Conservation (phyloP, 192 early-diverging fungal genomes). For the Piromyces sp. region DNA sequence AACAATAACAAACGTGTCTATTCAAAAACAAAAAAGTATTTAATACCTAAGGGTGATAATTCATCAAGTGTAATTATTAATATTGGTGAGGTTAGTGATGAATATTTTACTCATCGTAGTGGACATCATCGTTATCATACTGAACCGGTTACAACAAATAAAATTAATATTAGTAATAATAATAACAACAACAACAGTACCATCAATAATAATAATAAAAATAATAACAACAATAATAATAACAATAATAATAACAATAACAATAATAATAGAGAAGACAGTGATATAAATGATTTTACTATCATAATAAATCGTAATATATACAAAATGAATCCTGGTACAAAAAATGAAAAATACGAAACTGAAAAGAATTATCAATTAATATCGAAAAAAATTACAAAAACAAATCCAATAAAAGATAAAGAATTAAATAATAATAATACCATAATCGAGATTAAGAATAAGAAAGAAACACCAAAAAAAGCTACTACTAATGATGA, state of each 20-base stretch:
- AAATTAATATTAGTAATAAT: not conserved
- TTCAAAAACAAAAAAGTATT: not conserved
- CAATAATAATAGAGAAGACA: not conserved
- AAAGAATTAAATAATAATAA: too few relatives aligned
- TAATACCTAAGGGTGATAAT: not conserved
- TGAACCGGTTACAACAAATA: not conserved
- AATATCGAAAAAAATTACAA: not conserved
- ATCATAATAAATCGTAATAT: not conserved
- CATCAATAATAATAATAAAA: not conserved
- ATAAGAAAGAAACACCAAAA: too few relatives aligned
- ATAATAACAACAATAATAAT: not conserved
- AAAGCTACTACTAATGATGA: too few relatives aligned
- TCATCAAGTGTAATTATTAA: not conserved
- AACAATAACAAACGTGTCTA: not conserved
- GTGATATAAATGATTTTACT: not conserved
- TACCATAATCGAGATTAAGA: too few relatives aligned
- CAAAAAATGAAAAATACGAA: not conserved
- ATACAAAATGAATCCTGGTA: not conserved
- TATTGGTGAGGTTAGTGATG: not conserved
- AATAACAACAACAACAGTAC: not conserved
- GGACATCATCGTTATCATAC: not conserved
- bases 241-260: not conserved
- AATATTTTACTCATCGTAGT: not conserved
- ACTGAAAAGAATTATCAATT: not conserved
- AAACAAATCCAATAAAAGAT: not conserved